These are phyloP conservation scores for Petunia secreta DNA, from an alignment of 257 asterid genomes.

Conservation along the genomic window DNA sequence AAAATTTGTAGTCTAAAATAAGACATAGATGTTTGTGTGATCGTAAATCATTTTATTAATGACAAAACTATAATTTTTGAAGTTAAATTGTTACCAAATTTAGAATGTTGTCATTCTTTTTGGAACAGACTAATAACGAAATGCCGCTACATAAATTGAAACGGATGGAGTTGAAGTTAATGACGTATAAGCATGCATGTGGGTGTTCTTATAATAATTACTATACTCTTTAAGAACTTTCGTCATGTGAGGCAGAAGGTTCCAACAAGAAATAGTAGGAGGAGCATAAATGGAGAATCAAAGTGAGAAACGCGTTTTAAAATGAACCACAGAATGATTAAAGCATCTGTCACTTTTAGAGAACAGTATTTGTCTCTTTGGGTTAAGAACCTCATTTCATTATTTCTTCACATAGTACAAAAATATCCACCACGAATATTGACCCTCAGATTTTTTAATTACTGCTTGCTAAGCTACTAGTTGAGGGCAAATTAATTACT, in stretches of 20 bases:
- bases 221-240: neutral
- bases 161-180: neutral
- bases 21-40: no score
- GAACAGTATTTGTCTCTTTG: slow-evolving; percentile 7
- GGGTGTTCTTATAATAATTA: neutral
- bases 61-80: no score
- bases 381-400: slow-evolving; percentile 11
- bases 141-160: no score
- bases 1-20: no score
- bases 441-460: no score
- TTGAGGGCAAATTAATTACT: neutral
- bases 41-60: no score
- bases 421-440: neutral
- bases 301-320: slow-evolving; percentile 23
- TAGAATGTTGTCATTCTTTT: no score
- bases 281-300: neutral
- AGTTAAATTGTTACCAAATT: no score
- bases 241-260: neutral
- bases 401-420: neutral
- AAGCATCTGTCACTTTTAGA: slow-evolving; percentile 26
- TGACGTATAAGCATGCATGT: neutral
- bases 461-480: no score
- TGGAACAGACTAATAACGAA: no score
- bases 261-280: neutral
- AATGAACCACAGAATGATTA: slow-evolving; percentile 21